Base-by-base conservation (phyloP, 2,329 filamentous ascomycete genomes). In the Exutisphaerella laricina region DNA sequence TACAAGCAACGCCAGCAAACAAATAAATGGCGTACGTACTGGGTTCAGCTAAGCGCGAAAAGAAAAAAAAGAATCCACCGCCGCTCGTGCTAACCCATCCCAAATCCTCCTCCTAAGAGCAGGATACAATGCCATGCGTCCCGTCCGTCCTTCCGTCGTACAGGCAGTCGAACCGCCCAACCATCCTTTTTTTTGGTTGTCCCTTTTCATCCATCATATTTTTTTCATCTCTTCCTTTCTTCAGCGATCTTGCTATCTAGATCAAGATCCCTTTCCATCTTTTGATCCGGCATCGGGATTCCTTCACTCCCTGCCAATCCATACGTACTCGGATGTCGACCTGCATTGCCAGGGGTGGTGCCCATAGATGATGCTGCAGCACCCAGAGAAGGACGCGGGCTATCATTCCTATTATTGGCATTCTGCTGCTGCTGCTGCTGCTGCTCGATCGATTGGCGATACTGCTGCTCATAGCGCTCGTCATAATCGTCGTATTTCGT, bases 191-290 rank as follows among this genome's bases (percentile, higher is more conserved):
- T n/a, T n/a, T n/a, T n/a, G n/a, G n/a, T n/a, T n/a, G n/a, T n/a
- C 10, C 33, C 3, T 35, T n/a, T 5, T 20, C 20, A 35, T n/a
- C 12, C 29, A 5, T 28, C 12, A 10, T 32, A 32, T 32, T 23
- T 13, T 35, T 23, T 20, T 20, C 23, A 17, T 35, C 20, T 20
- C 20, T 23, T 35, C 33, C 33, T 35, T 20, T 35, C 33, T 20
- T 12, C 20, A n/a, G 4, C n/a, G 14, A 35, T n/a, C 33, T 20
- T 35, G 5, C 20, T 20, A 35, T 35, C 33, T 20, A 35, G 14
- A 17, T 22, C 33, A n/a, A 35, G 23, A 22, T 35, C n/a, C 33
- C 18, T 21, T 20, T 35, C 33, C 33, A 35, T n/a, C 33, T n/a
- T 35, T n/a, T 8, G 8, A 17, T 35, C 33, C 10, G 33, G 33